Evolutionary conservation across 495 filamentous ascomycete genomes (phyloP).

Genomic region (Lasiosphaeris hirsuta): DNA sequence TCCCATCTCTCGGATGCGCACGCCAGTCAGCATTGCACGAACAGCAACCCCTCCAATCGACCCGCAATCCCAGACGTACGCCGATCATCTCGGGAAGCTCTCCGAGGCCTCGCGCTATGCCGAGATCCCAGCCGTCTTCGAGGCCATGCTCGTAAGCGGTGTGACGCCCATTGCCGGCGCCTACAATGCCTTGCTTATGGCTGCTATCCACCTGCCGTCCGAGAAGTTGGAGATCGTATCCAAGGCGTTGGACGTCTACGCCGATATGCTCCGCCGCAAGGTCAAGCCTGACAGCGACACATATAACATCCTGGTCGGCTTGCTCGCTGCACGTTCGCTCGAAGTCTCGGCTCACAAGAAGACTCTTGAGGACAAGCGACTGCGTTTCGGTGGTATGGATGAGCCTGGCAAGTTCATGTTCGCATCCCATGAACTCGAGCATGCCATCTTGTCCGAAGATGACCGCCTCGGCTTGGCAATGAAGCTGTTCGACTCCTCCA

Average conservation of each 20-base stretch:
- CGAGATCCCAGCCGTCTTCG: constrained; percentile 86
- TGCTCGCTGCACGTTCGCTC: constrained; percentile 74
- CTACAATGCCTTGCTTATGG: constrained; percentile 85
- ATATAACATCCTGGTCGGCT: constrained; percentile 78
- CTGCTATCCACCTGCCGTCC: constrained; percentile 69
- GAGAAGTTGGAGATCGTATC: constrained; percentile 76
- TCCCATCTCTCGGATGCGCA: constrained; percentile 37
- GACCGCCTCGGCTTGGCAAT: constrained; percentile 79
- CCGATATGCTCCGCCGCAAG: constrained; percentile 87
- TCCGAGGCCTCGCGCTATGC: constrained; percentile 63
- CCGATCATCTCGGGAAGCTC: constrained; percentile 71
- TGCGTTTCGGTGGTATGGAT: constrained; percentile 80
- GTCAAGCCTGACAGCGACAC: constrained; percentile 78
- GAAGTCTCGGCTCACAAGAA: constrained; percentile 67
- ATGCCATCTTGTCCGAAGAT: constrained; percentile 78
- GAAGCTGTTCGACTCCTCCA: constrained; percentile 75
- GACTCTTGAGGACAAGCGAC: constrained; percentile 67
- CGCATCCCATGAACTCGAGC: constrained; percentile 77
- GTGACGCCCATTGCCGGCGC: constrained; percentile 74
- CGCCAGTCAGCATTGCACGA: constrained; percentile 40
- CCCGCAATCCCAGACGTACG: constrained; percentile 63
- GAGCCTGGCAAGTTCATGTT: constrained; percentile 89
- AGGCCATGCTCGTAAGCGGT: constrained; percentile 74
- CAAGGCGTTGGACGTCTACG: constrained; percentile 91
- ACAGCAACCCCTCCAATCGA: constrained; percentile 46